These are phyloP conservation scores for Lactarius vividus DNA, from an alignment of 768 basidiomycete genomes.

Conservation along the genomic window DNA sequence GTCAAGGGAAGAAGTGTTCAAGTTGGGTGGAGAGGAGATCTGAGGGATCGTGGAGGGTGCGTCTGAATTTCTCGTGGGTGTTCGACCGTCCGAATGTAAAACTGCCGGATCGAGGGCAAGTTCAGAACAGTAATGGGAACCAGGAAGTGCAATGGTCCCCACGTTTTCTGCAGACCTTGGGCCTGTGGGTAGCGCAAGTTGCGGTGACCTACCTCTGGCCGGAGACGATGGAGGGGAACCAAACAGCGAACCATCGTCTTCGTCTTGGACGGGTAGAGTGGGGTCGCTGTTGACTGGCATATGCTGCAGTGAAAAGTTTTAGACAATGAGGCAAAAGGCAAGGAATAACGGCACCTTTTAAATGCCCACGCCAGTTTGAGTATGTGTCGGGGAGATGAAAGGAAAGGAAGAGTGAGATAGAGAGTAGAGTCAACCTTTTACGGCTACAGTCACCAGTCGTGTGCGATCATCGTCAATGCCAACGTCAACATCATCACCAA, in stretches of 20 bases:
- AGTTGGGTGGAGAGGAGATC: slow-evolving; percentile 19
- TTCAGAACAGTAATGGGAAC: slow-evolving; percentile 89
- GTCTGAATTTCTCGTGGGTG: slow-evolving; percentile 33
- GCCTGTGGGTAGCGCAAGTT: slow-evolving; percentile 57
- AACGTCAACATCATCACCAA: neutral
- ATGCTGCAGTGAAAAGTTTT: slow-evolving; percentile 20
- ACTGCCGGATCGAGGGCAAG: slow-evolving; percentile 77
- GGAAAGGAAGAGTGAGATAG: neutral
- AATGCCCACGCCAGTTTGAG: slow-evolving; percentile 15
- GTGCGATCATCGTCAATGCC: neutral
- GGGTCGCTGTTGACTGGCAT: slow-evolving; percentile 28
- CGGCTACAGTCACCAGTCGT: neutral
- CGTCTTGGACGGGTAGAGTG: slow-evolving; percentile 16
- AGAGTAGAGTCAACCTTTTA: neutral
- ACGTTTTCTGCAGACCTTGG: slow-evolving; percentile 70
- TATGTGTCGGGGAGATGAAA: neutral
- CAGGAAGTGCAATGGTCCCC: slow-evolving; percentile 98
- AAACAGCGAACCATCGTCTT: slow-evolving; percentile 63
- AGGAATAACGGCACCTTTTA: slow-evolving; percentile 14
- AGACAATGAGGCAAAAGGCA: neutral
- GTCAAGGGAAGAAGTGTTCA: slow-evolving; percentile 25
- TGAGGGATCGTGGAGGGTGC: slow-evolving; percentile 35
- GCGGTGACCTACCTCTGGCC: slow-evolving; percentile 50
- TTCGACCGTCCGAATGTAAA: slow-evolving; percentile 47
- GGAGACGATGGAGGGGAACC: slow-evolving; percentile 75